Percentiles rank a stretch among this genome's conserved stretches.
phyloP scores from a whole-genome alignment of 495 filamentous ascomycete genomes.

The Aspergillus bertholletiae region DNA sequence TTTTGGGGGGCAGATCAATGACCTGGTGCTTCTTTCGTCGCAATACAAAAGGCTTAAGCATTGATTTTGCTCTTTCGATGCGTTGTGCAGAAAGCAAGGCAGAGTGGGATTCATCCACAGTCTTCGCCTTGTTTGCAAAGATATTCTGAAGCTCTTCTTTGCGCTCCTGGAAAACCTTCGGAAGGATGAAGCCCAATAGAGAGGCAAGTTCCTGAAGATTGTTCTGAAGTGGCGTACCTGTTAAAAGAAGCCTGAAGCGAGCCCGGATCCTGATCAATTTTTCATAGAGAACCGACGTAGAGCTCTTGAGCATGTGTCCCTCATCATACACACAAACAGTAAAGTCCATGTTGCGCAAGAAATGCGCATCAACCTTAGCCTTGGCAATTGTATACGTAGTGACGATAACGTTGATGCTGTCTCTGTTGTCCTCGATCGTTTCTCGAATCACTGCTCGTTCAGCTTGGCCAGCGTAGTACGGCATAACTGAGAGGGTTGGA shows the following conservation, averaged over 20 bases:
- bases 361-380: slow-evolving; percentile 61
- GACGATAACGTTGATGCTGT: slow-evolving; percentile 76
- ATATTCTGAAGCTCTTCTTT: slow-evolving; percentile 73
- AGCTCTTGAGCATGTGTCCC: slow-evolving; percentile 88
- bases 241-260: slow-evolving; percentile 78
- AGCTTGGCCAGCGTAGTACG: slow-evolving; percentile 72
- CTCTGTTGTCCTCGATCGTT: slow-evolving; percentile 56
- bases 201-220: slow-evolving; percentile 89
- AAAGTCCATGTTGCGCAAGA: slow-evolving; percentile 60
- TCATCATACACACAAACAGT: slow-evolving; percentile 85
- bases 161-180: slow-evolving; percentile 69
- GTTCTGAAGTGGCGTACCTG: slow-evolving; percentile 93
- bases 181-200: slow-evolving; percentile 87
- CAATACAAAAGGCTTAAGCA: slow-evolving; percentile 92
- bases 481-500: slow-evolving; percentile 65
- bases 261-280: slow-evolving; percentile 75
- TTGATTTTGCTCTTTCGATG: slow-evolving; percentile 79
- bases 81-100: slow-evolving; percentile 80
- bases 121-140: slow-evolving; percentile 88
- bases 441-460: slow-evolving; percentile 64
- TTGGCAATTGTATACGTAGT: slow-evolving; percentile 83
- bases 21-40: slow-evolving; percentile 94
- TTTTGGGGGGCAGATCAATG: slow-evolving; percentile 84
- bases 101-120: slow-evolving; percentile 64
- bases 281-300: slow-evolving; percentile 72